A percentile compares a stretch with the other conserved stretches of the same genome.
Evolutionary conservation across 345 rosid species (phyloP).

Genomic region (Arabidopsis suecica): DNA sequence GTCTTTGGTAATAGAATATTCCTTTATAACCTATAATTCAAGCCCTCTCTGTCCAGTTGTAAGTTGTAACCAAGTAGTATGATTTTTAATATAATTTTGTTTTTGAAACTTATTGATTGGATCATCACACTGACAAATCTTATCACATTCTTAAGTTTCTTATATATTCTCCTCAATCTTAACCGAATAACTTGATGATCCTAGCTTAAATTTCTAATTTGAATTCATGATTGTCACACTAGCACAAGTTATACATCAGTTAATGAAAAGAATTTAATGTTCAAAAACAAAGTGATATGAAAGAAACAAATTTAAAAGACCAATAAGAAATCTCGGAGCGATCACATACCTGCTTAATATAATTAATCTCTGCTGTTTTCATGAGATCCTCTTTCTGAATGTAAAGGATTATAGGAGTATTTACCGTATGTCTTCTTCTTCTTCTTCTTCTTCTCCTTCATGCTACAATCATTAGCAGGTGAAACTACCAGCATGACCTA

Average conservation of each 20-base stretch:
- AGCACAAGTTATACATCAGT: not conserved
- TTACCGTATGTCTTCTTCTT: not conserved
- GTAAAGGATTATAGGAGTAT: not conserved
- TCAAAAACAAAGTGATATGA: not conserved
- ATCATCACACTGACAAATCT: not conserved
- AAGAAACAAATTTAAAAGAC: not conserved
- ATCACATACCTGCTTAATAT: constrained; percentile 11
- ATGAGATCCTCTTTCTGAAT: not conserved
- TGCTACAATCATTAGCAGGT: constrained; percentile 47
- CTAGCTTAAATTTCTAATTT: not conserved
- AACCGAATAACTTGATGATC: not conserved
- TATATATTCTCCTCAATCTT: not conserved
- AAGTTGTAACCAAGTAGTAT: not conserved
- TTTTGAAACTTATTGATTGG: not conserved
- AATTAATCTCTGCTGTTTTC: not conserved
- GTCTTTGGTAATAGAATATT: not conserved
- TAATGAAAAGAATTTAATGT: not conserved
- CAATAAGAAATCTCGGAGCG: not conserved
- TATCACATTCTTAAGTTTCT: not conserved
- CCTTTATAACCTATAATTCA: not conserved
- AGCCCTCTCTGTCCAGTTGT: not conserved
- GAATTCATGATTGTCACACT: not conserved
- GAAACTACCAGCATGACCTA: constrained; percentile 48
- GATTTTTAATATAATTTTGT: not conserved
- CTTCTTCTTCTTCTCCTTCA: constrained; percentile 23